These are phyloP conservation scores for Testicularia cyperi DNA, from an alignment of 1,284 basidiomycete species.

Conservation along the genomic window DNA sequence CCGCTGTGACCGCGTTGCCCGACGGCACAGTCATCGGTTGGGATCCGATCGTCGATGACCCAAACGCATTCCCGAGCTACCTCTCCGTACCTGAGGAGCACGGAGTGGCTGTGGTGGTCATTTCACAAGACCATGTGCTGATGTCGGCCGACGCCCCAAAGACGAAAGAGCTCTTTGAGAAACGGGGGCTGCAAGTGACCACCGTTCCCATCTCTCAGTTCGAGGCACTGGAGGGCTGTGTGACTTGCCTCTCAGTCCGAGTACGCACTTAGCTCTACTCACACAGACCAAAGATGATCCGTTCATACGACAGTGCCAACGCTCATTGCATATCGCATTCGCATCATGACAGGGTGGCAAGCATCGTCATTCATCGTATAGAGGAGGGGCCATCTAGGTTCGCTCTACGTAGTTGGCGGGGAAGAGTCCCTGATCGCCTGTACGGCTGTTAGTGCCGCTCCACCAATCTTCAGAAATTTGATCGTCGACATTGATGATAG, in stretches of 20 bases:
- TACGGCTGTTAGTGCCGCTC: slow-evolving; percentile 52
- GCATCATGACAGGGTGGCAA: no score
- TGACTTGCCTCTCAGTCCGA: slow-evolving; percentile 23
- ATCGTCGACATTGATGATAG: slow-evolving; percentile 51
- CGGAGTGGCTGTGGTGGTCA: slow-evolving; percentile 22
- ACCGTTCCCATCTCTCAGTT: slow-evolving; percentile 17
- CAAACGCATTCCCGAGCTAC: slow-evolving; percentile 4
- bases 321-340: no score
- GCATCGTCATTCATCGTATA: no score
- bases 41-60: slow-evolving; percentile 13
- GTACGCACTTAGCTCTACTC: slow-evolving; percentile 2
- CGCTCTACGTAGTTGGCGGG: slow-evolving; percentile 53
- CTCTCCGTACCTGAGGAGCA: slow-evolving; percentile 14
- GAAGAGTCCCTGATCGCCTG: slow-evolving; percentile 65
- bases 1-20: slow-evolving; percentile 20
- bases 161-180: slow-evolving; percentile 7
- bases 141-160: slow-evolving; percentile 16
- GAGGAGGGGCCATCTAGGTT: slow-evolving; percentile 1
- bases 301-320: no score
- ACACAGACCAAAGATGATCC: background rate
- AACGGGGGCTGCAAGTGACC: slow-evolving; percentile 10
- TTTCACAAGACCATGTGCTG: slow-evolving; percentile 3
- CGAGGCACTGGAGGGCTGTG: slow-evolving; percentile 24
- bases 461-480: slow-evolving; percentile 60
- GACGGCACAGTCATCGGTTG: slow-evolving; percentile 23